Percentiles rank a stretch among this genome's conserved stretches.
Conservation (phyloP, 495 filamentous ascomycete genomes). For the Tuber aestivum region DNA sequence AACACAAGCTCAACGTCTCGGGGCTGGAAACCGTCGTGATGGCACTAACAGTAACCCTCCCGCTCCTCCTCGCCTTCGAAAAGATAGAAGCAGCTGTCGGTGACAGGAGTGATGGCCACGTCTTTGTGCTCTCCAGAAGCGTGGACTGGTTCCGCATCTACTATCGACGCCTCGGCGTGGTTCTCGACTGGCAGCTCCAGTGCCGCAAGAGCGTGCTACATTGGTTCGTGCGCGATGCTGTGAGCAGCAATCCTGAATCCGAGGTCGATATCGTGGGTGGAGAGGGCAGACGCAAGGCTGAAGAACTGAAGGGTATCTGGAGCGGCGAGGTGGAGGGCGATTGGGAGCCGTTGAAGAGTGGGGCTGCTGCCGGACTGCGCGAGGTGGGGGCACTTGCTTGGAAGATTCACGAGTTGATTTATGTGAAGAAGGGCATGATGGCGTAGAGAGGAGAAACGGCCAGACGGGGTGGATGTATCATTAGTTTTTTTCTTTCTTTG, state of each 20-base stretch:
- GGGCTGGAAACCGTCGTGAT: constrained; percentile 54
- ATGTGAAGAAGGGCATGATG: neutral
- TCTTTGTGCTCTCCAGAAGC: constrained; percentile 46
- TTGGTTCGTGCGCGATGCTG: constrained; percentile 40
- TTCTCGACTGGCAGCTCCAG: constrained; percentile 33
- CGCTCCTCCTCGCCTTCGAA: constrained; percentile 61
- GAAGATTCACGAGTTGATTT: constrained; percentile 26
- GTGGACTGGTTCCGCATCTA: constrained; percentile 51
- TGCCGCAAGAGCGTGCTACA: constrained; percentile 30
- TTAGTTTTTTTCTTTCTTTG: constrained; percentile 13
- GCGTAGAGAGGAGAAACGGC: neutral
- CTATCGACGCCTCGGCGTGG: constrained; percentile 40
- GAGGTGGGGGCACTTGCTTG: constrained; percentile 26
- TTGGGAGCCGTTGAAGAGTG: constrained; percentile 38
- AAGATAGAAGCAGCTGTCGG: constrained; percentile 49
- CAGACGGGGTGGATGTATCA: neutral
- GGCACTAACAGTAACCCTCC: constrained; percentile 58
- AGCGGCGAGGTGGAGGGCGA: constrained; percentile 31
- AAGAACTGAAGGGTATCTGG: constrained; percentile 36
- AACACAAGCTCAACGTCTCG: constrained; percentile 54
- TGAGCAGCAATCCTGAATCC: constrained; percentile 21
- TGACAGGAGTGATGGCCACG: constrained; percentile 39
- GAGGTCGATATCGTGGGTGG: constrained; percentile 18
- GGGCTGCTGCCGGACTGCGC: constrained; percentile 29
- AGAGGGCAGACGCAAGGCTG: constrained; percentile 14